These are phyloP conservation scores for Leersia perrieri DNA, from an alignment of 176 grass and related monocot species.

Conservation along the genomic window DNA sequence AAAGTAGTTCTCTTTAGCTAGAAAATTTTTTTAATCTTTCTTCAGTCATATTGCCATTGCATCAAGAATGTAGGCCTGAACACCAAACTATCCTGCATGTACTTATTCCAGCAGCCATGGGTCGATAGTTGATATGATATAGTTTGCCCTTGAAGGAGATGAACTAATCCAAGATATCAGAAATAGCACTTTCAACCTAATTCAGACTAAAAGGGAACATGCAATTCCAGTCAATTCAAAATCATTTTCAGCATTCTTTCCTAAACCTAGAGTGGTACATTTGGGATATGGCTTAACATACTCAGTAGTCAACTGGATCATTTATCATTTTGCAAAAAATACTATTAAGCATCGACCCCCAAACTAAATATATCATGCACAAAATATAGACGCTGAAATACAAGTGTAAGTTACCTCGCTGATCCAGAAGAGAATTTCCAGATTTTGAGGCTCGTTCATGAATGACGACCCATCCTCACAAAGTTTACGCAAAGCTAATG, in stretches of 20 bases:
- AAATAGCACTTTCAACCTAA: not conserved
- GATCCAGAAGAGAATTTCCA: constrained; percentile 96
- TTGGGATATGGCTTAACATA: not conserved
- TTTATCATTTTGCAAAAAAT: not conserved
- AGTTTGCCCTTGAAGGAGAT: not conserved
- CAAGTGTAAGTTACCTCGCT: constrained; percentile 59
- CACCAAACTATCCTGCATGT: not conserved
- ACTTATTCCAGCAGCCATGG: not conserved
- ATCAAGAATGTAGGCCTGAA: not conserved
- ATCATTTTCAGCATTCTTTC: not conserved
- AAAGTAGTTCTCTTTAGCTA: not conserved
- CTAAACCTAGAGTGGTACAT: not conserved
- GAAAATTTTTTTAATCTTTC: not conserved
- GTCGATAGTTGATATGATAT: not conserved
- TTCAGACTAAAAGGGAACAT: not conserved
- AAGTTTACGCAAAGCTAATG: constrained; percentile 84
- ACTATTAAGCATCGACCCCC: not conserved
- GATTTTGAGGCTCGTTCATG: constrained; percentile 73
- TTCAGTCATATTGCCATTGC: not conserved
- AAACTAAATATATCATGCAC: constrained; percentile 10
- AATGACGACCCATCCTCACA: constrained; percentile 85
- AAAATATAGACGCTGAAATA: constrained; percentile 17
- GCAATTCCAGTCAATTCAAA: constrained; percentile 7
- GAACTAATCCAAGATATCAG: not conserved
- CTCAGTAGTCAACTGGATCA: not conserved